phyloP scores from a whole-genome alignment of 768 basidiomycete species.

The Rhizopogon salebrosus region DNA sequence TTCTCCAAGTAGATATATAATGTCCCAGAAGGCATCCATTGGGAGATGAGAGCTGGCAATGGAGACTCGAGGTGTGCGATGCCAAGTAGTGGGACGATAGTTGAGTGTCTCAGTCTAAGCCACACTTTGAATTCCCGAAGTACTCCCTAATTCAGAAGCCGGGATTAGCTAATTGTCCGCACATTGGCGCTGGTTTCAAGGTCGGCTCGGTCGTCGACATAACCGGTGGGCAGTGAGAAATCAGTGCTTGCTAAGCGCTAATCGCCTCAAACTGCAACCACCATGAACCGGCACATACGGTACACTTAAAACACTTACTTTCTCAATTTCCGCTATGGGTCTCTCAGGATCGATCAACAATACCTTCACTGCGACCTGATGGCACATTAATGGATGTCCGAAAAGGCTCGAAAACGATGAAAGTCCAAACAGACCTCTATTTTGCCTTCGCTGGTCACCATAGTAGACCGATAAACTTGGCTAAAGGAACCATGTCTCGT shows the following conservation, averaged over 20 bases:
- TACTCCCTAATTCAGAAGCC: constrained; percentile 4
- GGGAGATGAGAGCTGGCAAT: not conserved
- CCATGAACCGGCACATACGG: no score
- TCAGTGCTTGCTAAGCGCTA: no score
- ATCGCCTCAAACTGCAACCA: not conserved
- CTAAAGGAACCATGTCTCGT: no score
- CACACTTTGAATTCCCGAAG: constrained; percentile 17
- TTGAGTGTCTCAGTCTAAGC: constrained; percentile 11
- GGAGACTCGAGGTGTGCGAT: not conserved
- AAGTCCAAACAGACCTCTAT: not conserved
- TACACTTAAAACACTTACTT: no score
- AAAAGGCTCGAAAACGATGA: not conserved
- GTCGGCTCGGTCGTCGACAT: no score
- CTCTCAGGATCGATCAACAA: not conserved
- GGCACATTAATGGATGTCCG: not conserved
- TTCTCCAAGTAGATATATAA: no score
- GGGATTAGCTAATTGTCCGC: no score
- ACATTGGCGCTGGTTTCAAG: no score
- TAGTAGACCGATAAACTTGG: not conserved
- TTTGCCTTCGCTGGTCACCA: not conserved
- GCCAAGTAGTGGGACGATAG: constrained; percentile 16
- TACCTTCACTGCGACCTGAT: not conserved
- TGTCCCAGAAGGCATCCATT: not conserved
- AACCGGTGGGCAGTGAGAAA: no score
- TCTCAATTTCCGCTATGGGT: not conserved